Conservation (phyloP, 176 grass and related monocot species). For the Rhynchospora breviuscula region DNA sequence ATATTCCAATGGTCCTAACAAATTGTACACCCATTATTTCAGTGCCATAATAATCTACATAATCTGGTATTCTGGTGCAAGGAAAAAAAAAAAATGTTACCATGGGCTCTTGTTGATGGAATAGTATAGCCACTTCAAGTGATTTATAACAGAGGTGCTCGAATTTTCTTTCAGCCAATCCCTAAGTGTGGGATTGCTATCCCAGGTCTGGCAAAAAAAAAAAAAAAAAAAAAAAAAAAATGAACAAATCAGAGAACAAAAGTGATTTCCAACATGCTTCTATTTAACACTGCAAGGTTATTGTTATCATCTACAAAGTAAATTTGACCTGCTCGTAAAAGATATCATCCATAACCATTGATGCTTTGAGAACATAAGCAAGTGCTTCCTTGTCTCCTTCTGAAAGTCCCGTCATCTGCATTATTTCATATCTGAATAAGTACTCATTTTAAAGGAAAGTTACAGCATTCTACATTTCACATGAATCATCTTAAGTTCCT, state of each 20-base stretch:
- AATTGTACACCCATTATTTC: not conserved
- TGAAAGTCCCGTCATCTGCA: slow-evolving; percentile 69
- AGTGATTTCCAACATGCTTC: slow-evolving; percentile 1
- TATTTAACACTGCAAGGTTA: slow-evolving; percentile 6
- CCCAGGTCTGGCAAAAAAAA: slow-evolving; percentile 52
- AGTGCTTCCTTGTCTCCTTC: slow-evolving; percentile 78
- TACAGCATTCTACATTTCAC: not conserved
- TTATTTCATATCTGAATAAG: not conserved
- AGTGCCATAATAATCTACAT: slow-evolving; percentile 13
- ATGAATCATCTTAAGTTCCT: not conserved
- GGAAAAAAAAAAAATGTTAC: slow-evolving; percentile 43
- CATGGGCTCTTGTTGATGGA: slow-evolving; percentile 95
- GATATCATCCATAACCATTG: slow-evolving; percentile 84
- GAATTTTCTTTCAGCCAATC: slow-evolving; percentile 74
- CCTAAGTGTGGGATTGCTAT: slow-evolving; percentile 59
- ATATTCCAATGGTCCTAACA: not conserved
- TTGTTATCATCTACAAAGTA: slow-evolving; percentile 25
- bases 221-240: slow-evolving; percentile 26
- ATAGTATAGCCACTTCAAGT: slow-evolving; percentile 83
- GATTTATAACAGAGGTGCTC: slow-evolving; percentile 54
- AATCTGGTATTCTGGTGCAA: not conserved
- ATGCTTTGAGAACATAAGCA: slow-evolving; percentile 63
- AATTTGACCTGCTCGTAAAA: slow-evolving; percentile 72
- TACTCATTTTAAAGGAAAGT: not conserved
- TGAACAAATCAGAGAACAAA: slow-evolving; percentile 28